Evolutionary conservation across 495 filamentous ascomycete species (phyloP).

Genomic region (Bryoglossum gracile): DNA sequence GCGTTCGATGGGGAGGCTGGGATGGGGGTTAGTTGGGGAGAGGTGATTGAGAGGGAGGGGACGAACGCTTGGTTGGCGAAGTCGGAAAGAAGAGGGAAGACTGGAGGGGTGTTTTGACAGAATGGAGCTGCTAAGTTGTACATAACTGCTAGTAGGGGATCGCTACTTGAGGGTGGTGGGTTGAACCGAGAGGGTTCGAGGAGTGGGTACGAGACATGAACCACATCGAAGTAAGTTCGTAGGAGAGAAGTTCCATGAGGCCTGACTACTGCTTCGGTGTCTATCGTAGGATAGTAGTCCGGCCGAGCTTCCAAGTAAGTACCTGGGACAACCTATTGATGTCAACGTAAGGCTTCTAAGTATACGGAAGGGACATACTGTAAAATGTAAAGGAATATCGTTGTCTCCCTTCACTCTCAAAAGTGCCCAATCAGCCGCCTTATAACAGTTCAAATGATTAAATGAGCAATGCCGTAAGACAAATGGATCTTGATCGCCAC

Average conservation of each 20-base stretch:
- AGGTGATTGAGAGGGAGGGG: not conserved
- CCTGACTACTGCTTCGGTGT: slow-evolving; percentile 10
- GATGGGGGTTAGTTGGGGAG: not conserved
- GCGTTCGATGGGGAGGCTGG: slow-evolving; percentile 10
- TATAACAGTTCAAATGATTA: slow-evolving; percentile 16
- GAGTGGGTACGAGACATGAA: slow-evolving; percentile 13
- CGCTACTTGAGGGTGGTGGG: not conserved
- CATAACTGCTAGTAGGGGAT: slow-evolving; percentile 11
- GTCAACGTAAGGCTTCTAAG: not conserved
- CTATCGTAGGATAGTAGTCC: slow-evolving; percentile 8
- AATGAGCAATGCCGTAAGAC: slow-evolving; percentile 17
- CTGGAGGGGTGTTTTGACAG: slow-evolving; percentile 3
- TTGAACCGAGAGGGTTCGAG: slow-evolving; percentile 11
- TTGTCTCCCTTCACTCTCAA: slow-evolving; percentile 11
- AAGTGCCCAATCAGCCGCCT: slow-evolving; percentile 13
- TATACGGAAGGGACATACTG: slow-evolving; percentile 3
- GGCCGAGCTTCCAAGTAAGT: slow-evolving; percentile 8
- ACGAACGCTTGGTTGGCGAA: slow-evolving; percentile 11
- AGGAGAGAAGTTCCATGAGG: not conserved
- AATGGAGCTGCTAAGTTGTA: slow-evolving; percentile 14
- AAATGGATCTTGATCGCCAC: slow-evolving; percentile 19
- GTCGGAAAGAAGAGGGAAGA: slow-evolving; percentile 1
- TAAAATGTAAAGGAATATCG: slow-evolving; percentile 14
- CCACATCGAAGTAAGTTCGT: slow-evolving; percentile 13
- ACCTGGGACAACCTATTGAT: slow-evolving; percentile 9